Evolutionary conservation across 2,329 filamentous ascomycete species (phyloP).

Genomic region (Fusarium palustre): DNA sequence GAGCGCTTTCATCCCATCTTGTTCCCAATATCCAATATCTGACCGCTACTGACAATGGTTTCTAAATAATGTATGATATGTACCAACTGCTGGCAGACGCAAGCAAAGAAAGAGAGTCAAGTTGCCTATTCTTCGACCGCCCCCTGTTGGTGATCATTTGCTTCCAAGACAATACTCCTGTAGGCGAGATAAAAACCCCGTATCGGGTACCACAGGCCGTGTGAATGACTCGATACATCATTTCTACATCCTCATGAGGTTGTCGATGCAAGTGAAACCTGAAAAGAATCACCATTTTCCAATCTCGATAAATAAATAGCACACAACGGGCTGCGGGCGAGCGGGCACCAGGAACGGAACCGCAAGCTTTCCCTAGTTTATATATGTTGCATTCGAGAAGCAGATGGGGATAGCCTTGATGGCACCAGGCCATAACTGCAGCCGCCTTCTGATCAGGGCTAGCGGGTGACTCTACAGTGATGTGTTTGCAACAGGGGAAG

Average conservation of each 20-base stretch:
- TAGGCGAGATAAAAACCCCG: slow-evolving; percentile 5
- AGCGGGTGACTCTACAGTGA: slow-evolving; percentile 1
- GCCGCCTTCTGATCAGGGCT: slow-evolving; percentile 18
- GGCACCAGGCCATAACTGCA: slow-evolving; percentile 11
- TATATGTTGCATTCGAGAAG: slow-evolving; percentile 1
- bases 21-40: neutral
- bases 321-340: neutral
- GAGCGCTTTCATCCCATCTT: slow-evolving; percentile 12
- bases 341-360: slow-evolving; percentile 21
- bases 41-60: slow-evolving; percentile 11
- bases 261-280: neutral
- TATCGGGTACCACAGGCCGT: slow-evolving; percentile 7
- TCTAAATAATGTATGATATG: neutral
- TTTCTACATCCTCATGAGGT: neutral
- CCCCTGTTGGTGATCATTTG: slow-evolving; percentile 21
- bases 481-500: slow-evolving; percentile 15
- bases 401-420: slow-evolving; percentile 7
- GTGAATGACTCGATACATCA: neutral
- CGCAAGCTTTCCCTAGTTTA: slow-evolving; percentile 20
- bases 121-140: neutral
- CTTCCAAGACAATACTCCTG: neutral
- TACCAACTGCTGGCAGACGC: slow-evolving; percentile 8
- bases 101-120: slow-evolving; percentile 7
- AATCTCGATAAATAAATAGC: slow-evolving; percentile 1
- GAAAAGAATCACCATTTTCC: slow-evolving; percentile 2